These are phyloP conservation scores for Candida ortonii DNA, from an alignment of 805 yeast genomes.

Conservation along the genomic window DNA sequence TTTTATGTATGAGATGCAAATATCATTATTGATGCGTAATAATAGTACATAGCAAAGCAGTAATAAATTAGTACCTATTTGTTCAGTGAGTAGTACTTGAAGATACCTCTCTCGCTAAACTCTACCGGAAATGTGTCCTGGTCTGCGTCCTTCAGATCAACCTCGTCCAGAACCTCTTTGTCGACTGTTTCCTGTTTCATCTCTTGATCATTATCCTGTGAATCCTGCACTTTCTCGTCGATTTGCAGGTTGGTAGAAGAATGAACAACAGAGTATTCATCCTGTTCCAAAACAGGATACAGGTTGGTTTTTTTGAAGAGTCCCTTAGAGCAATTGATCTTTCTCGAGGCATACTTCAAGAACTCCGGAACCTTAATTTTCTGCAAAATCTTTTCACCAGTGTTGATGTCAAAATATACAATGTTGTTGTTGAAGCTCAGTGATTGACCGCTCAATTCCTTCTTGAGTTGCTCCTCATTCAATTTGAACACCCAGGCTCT, in stretches of 20 bases:
- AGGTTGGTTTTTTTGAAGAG: constrained; percentile 34
- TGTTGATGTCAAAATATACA: constrained; percentile 57
- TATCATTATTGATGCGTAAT: too few species aligned
- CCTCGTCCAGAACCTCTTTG: constrained; percentile 21
- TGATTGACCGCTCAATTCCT: constrained; percentile 24
- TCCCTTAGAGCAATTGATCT: constrained; percentile 54
- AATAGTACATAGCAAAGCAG: constrained; percentile 1
- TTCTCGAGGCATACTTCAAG: constrained; percentile 50
- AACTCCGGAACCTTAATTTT: constrained; percentile 46
- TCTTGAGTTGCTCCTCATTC: constrained; percentile 20
- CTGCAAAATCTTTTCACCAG: constrained; percentile 57
- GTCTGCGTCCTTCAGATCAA: constrained; percentile 30
- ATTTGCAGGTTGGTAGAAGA: not conserved
- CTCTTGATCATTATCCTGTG: not conserved
- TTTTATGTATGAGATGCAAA: not conserved
- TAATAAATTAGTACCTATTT: constrained; percentile 28
- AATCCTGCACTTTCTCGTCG: not conserved
- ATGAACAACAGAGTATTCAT: not conserved
- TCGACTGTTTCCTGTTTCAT: constrained; percentile 31
- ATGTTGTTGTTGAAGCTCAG: constrained; percentile 35
- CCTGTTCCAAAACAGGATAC: constrained; percentile 4
- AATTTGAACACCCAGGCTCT: constrained; percentile 75
- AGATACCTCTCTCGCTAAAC: constrained; percentile 49
- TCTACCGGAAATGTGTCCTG: constrained; percentile 53
- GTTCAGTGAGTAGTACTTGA: constrained; percentile 55